Conservation (phyloP, 2,329 filamentous ascomycete species). For the Fusarium penzigii region DNA sequence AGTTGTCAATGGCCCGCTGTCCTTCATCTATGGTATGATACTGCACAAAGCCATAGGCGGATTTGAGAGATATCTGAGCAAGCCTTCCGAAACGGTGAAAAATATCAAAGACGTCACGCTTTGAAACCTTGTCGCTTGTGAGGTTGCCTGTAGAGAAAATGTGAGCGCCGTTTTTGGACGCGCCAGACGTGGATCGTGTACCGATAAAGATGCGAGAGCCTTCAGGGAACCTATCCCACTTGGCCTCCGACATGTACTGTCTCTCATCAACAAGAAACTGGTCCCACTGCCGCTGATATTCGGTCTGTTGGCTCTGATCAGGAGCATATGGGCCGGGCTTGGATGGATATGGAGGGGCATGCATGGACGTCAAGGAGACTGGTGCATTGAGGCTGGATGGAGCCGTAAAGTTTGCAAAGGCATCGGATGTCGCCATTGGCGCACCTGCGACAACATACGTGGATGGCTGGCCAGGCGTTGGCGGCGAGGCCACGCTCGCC, state of each 20-base stretch:
- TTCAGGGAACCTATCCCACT: slow-evolving; percentile 79
- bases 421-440: slow-evolving; percentile 35
- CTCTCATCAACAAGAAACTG: slow-evolving; percentile 73
- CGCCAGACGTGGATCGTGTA: slow-evolving; percentile 44
- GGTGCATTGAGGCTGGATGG: slow-evolving; percentile 32
- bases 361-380: slow-evolving; percentile 32
- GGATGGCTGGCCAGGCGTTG: slow-evolving; percentile 35
- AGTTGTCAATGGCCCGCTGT: slow-evolving; percentile 68
- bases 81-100: slow-evolving; percentile 85
- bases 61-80: slow-evolving; percentile 94
- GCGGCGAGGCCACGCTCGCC: slow-evolving; percentile 30
- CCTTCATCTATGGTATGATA: slow-evolving; percentile 80
- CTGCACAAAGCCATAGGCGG: slow-evolving; percentile 95
- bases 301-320: slow-evolving; percentile 38
- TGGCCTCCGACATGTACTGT: slow-evolving; percentile 73
- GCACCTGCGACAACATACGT: slow-evolving; percentile 35
- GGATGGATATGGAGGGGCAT: slow-evolving; percentile 33
- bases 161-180: slow-evolving; percentile 26
- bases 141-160: slow-evolving; percentile 70
- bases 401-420: slow-evolving; percentile 32
- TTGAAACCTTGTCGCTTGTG: slow-evolving; percentile 88
- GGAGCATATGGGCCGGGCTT: slow-evolving; percentile 29
- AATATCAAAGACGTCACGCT: slow-evolving; percentile 88
- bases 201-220: slow-evolving; percentile 81
- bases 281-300: slow-evolving; percentile 69